Evolutionary conservation across 1,284 basidiomycete genomes (phyloP).

Genomic region (Lentinula novae-zelandiae): DNA sequence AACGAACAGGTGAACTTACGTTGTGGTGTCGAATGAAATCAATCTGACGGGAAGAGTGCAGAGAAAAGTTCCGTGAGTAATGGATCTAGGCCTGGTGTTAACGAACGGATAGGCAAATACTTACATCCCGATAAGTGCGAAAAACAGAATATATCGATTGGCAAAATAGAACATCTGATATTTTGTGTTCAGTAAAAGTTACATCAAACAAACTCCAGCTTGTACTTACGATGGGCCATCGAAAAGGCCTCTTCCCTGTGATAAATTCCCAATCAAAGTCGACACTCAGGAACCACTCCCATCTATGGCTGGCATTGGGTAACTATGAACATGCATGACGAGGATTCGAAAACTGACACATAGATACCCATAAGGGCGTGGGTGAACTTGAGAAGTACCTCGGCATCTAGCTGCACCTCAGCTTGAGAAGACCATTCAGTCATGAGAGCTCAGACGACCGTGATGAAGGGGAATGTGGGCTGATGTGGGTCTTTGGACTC

Average conservation of each 20-base stretch:
- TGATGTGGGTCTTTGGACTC: background rate
- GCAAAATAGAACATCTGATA: conserved; percentile 67
- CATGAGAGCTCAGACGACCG: background rate
- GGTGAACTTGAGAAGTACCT: conserved; percentile 60
- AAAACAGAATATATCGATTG: conserved; percentile 63
- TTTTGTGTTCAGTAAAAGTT: background rate
- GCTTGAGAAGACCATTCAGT: conserved; percentile 8
- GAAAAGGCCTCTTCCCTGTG: conserved; percentile 41
- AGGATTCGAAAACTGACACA: conserved; percentile 36
- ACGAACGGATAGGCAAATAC: conserved; percentile 14
- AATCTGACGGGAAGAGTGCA: conserved; percentile 31
- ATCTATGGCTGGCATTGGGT: conserved; percentile 32
- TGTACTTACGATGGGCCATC: conserved; percentile 38
- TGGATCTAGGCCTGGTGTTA: background rate
- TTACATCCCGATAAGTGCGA: conserved; percentile 68
- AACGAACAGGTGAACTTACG: conserved; percentile 29
- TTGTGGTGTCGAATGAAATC: conserved; percentile 51
- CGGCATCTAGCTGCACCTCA: conserved; percentile 18
- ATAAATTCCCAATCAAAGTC: conserved; percentile 51
- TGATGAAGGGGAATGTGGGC: background rate
- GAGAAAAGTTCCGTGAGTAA: conserved; percentile 5
- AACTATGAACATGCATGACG: background rate
- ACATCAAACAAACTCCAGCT: background rate
- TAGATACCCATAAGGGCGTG: conserved; percentile 66
- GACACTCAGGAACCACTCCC: conserved; percentile 56